A percentile compares a stretch with the other conserved stretches of the same genome.
Evolutionary conservation across 2,329 filamentous ascomycete genomes (phyloP).

Genomic region (Elsinoe fawcettii): DNA sequence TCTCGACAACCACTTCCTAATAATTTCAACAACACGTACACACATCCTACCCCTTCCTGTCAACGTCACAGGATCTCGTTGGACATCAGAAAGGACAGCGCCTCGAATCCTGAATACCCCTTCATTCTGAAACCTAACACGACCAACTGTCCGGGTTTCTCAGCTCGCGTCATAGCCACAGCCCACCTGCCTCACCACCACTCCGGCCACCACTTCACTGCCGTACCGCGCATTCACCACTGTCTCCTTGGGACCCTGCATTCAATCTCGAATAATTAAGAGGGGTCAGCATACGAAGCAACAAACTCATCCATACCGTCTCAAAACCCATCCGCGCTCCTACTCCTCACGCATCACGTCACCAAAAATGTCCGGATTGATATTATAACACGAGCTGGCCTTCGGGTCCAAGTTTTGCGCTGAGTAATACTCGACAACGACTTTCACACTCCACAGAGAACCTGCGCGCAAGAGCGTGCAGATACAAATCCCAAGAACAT

Average conservation of each 20-base stretch:
- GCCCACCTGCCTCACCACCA: background rate
- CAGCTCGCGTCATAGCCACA: slow-evolving; percentile 14
- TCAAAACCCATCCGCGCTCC: background rate
- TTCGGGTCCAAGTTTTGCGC: slow-evolving; percentile 13
- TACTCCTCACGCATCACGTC: background rate
- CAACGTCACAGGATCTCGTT: background rate
- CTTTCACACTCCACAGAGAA: background rate
- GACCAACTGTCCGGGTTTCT: slow-evolving; percentile 5
- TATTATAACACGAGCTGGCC: slow-evolving; percentile 14
- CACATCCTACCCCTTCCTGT: background rate
- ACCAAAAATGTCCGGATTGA: slow-evolving; percentile 2
- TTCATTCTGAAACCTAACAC: slow-evolving; percentile 3
- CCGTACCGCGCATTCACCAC: background rate
- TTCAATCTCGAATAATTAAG: background rate
- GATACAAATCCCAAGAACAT: background rate
- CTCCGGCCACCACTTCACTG: background rate
- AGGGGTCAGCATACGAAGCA: background rate
- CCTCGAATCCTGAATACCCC: slow-evolving; percentile 2
- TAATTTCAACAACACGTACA: background rate
- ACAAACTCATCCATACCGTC: background rate
- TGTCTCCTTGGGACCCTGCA: background rate
- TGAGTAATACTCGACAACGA: slow-evolving; percentile 1
- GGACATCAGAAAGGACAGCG: slow-evolving; percentile 5
- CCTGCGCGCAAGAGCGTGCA: background rate
- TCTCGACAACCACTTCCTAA: background rate